Evolutionary conservation across 2,329 filamentous ascomycete genomes (phyloP), one percentile per base, ranked within the genome.

Genomic region (Thelonectria rubi): DNA sequence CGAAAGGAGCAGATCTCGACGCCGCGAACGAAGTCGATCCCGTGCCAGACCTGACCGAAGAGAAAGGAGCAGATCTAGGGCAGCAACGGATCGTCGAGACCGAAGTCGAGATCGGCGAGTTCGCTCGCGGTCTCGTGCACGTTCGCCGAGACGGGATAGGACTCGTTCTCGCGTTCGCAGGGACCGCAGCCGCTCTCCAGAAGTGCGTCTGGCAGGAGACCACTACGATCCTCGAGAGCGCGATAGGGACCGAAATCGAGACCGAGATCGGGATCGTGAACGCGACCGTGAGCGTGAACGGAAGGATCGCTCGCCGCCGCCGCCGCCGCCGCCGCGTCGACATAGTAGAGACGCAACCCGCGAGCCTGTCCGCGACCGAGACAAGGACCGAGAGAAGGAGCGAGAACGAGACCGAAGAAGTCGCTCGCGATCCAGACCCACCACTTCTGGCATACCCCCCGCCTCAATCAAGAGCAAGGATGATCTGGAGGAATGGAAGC

Each of bases 401-500:
- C 68, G 68, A 67, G 55, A 66, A 7, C 69, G 74, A n/a, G 77
- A 79, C 32, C 77, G 77, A 10, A 77, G 73, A 56, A 83, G 80
- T 65, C 78, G 80, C 18, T 83, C 83, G 21, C 80, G 80, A 26
- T 80, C 80, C 3, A 74, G 73, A 11, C 77, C 75, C 5, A 67
- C 72, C 4, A 75, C 78, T 5, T 75, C 79, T 1, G 65, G 72
- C 9, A 69, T 74, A 5, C 75, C 78, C 30, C 78, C 79, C 1
- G 75, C 78, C 2, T 75, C 78, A 1, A 75, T 73, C 15, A 74
- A 80, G 18, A 82, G 78, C 58, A 81, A 81, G 54, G 79, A 82
- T 50, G 79, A 82, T n/a, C 76, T 81, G 24, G 84, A 87, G 67
- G 81, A 81, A 15, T 85, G 85, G 81, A 89, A 89, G 72, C 82